Evolutionary conservation across 805 yeast genomes (phyloP), one percentile per base, ranked within the genome.

Genomic region (Lipomyces japonicus): DNA sequence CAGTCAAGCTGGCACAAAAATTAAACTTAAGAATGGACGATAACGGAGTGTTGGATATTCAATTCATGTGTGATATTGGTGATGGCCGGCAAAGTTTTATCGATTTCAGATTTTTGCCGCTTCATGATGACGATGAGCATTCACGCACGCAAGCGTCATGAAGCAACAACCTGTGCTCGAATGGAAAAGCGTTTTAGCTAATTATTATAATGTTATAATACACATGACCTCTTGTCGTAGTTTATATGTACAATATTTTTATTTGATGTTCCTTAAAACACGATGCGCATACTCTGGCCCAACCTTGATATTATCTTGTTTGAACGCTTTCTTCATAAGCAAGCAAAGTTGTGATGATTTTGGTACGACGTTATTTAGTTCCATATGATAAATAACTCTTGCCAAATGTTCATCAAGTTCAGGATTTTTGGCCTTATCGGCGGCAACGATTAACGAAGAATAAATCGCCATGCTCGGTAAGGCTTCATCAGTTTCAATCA

Each of bases 21-120:
- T 41, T 57, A 5, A 36, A 48, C 18, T 44, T 60, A 34, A 42
- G 63, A 19, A 39, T 42, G 18, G 63, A 59, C 30, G 16, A 39
- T 18, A 44, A 51, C 31, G 63, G 63, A 4, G 36, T 52, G 12
- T 41, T 60, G 48, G 53, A 60, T 23, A 53, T 59, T 18, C 63
- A 59, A 28, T 46, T 46, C 25, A 55, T 59, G 60, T 57, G 61
- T 41, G 59, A 54, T n/a, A 44, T 51, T n/a, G 58, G 58, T 28
- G 62, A 59, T 26, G 61, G 56, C 5, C 41, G 56, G 14, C 48
- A 51, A 21, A 52, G 44, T 10, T 59, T 50, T 25, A 50, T 59
- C 35, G 63, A 59, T 44, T 59, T 57, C 42, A 28, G 62, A 25
- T 52, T 45, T 35, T 38, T 55, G 24, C 61, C 63, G 18, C 46